phyloP scores from a whole-genome alignment of 2,329 filamentous ascomycete species.

The Pyricularia pennisetigena region DNA sequence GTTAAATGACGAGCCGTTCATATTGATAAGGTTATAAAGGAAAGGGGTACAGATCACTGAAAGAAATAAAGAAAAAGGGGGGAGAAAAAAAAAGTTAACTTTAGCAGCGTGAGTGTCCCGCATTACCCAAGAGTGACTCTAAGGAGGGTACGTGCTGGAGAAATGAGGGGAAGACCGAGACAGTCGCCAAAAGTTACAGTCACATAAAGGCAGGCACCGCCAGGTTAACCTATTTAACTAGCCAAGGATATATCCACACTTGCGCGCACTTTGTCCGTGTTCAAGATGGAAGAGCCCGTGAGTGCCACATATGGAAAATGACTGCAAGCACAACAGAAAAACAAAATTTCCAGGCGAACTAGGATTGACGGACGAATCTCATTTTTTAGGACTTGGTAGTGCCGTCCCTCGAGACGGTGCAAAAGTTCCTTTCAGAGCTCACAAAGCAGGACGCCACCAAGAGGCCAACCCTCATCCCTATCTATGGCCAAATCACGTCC shows the following conservation, averaged over 20 bases:
- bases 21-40: neutral
- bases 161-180: neutral
- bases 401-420: constrained; percentile 15
- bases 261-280: neutral
- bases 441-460: constrained; percentile 5
- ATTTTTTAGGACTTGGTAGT: constrained; percentile 12
- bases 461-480: constrained; percentile 12
- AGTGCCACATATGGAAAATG: neutral
- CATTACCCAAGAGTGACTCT: neutral
- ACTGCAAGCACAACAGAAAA: neutral
- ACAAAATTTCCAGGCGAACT: neutral
- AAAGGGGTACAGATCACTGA: neutral
- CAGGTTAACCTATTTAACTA: neutral
- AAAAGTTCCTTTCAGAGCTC: constrained; percentile 9
- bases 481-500: constrained; percentile 34
- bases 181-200: neutral
- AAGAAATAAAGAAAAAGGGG: too few relatives aligned
- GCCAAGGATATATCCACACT: neutral
- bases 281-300: constrained; percentile 3
- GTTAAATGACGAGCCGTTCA: neutral
- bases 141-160: neutral
- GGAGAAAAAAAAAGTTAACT: too few relatives aligned
- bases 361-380: neutral
- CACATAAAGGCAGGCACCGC: neutral
- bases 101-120: neutral